Conservation (phyloP, 179 eudicot genomes). For the Pouteria campechiana region DNA sequence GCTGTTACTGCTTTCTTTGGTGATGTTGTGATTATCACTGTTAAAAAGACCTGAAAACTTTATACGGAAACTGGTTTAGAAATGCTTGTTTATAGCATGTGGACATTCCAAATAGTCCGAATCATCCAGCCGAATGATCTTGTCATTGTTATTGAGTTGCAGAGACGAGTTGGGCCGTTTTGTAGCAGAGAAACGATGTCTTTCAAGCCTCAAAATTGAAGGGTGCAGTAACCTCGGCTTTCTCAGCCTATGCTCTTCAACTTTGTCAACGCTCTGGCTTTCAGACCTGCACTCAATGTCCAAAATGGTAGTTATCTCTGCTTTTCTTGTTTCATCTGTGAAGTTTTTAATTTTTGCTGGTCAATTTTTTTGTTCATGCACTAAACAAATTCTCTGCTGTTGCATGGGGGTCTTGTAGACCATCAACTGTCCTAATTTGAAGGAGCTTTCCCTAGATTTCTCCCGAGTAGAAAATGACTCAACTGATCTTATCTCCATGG, state of each 20-base stretch:
- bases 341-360: neutral
- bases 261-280: constrained; percentile 77
- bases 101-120: too few relatives aligned
- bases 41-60: too few relatives aligned
- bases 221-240: constrained; percentile 75
- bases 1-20: too few relatives aligned
- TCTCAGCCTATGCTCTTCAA: constrained; percentile 46
- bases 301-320: constrained; percentile 49
- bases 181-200: constrained; percentile 69
- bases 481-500: constrained; percentile 58
- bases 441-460: constrained; percentile 72
- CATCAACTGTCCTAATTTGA: constrained; percentile 69
- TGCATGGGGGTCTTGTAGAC: constrained; percentile 27
- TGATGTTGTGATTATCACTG: too few relatives aligned
- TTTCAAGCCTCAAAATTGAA: constrained; percentile 83
- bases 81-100: too few relatives aligned
- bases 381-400: neutral
- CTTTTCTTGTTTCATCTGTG: neutral
- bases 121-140: too few relatives aligned
- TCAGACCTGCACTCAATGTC: constrained; percentile 80
- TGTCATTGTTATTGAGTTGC: constrained; percentile 3
- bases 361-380: neutral
- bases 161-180: constrained; percentile 94
- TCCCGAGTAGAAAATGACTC: constrained; percentile 59
- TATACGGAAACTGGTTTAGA: too few relatives aligned